These are phyloP conservation scores for Entomortierella beljakovae DNA, from an alignment of 192 early-diverging fungal species.

Conservation along the genomic window DNA sequence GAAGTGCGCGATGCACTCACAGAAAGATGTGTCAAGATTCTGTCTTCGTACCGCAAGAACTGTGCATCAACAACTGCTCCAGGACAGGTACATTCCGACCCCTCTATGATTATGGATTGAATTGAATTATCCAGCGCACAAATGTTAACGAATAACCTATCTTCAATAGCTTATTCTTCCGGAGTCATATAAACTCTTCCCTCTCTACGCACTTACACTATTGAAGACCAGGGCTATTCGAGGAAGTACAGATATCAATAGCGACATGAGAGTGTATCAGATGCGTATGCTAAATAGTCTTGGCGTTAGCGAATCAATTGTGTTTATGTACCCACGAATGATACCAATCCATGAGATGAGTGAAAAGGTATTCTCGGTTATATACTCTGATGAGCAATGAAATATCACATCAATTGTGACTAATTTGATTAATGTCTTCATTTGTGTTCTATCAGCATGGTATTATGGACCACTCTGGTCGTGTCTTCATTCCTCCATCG, in stretches of 20 bases:
- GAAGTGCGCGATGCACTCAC: constrained; percentile 85
- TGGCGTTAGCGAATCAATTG: constrained; percentile 78
- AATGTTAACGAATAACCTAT: not conserved
- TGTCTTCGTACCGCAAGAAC: constrained; percentile 92
- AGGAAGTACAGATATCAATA: constrained; percentile 71
- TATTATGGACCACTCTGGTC: constrained; percentile 52
- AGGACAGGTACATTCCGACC: constrained; percentile 65
- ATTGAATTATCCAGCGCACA: no score
- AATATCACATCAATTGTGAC: not conserved
- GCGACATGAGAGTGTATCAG: constrained; percentile 83
- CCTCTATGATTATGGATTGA: no score
- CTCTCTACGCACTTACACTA: constrained; percentile 86
- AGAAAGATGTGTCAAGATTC: constrained; percentile 88
- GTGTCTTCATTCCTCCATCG: constrained; percentile 72
- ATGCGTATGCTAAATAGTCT: constrained; percentile 85
- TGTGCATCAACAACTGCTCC: constrained; percentile 89
- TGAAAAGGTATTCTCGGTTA: constrained; percentile 59
- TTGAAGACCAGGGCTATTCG: constrained; percentile 89
- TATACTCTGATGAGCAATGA: not conserved
- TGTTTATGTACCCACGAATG: constrained; percentile 88
- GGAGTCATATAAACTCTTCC: constrained; percentile 94
- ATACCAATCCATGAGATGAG: constrained; percentile 75
- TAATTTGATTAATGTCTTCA: not conserved
- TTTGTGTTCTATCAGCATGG: constrained; percentile 36
- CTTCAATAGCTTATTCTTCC: constrained; percentile 86